Conservation (phyloP, 345 rosid species). For the Carallia brachiata region DNA sequence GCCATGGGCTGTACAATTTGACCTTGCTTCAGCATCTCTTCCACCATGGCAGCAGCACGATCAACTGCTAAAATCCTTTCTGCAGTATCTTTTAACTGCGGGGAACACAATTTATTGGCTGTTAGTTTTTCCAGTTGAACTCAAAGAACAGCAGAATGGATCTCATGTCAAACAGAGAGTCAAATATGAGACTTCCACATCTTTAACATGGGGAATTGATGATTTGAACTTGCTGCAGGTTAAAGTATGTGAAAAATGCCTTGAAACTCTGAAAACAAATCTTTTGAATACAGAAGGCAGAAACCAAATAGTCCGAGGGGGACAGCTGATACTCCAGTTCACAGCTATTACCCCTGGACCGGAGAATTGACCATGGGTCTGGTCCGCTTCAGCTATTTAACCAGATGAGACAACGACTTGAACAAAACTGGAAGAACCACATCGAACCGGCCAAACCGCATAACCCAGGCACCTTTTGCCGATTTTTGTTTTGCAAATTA, state of each 20-base stretch:
- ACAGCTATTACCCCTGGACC: too few species aligned
- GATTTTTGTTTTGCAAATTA: too few species aligned
- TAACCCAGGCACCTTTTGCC: too few species aligned
- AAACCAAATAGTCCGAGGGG: too few species aligned
- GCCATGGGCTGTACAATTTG: constrained; percentile 36
- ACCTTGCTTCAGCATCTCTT: constrained; percentile 84
- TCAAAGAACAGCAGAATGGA: background rate
- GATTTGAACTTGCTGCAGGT: background rate
- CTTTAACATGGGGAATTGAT: background rate
- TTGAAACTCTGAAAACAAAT: background rate
- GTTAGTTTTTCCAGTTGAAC: background rate
- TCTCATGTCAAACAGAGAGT: background rate
- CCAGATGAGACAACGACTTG: too few species aligned
- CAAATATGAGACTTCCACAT: background rate
- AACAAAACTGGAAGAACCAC: too few species aligned
- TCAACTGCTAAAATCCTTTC: constrained; percentile 88
- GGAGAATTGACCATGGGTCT: too few species aligned
- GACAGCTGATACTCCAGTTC: too few species aligned
- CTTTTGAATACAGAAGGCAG: too few species aligned
- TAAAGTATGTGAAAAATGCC: background rate
- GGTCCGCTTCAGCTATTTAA: too few species aligned
- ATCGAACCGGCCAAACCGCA: too few species aligned
- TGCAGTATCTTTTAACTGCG: constrained; percentile 87
- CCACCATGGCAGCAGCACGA: constrained; percentile 81
- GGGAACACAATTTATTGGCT: background rate